A percentile compares a stretch with the other conserved stretches of the same genome.
Evolutionary conservation across 768 basidiomycete genomes (phyloP).

Genomic region (Psilocybe tampanensis): DNA sequence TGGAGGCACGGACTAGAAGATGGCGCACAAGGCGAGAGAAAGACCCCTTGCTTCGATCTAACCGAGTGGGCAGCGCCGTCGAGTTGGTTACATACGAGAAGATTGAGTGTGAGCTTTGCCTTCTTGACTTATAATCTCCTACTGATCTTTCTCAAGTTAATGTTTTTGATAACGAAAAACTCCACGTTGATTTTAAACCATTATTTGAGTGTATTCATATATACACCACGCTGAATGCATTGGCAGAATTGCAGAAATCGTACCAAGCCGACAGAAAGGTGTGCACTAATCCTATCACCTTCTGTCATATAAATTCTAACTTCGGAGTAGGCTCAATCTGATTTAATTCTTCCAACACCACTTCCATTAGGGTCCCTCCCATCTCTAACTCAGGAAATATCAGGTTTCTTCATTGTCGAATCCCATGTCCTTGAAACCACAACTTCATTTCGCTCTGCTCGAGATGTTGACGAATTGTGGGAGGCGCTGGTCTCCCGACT

Average conservation of each 20-base stretch:
- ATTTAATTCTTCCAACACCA: conserved; percentile 84
- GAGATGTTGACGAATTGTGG: conserved; percentile 96
- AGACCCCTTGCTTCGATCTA: conserved; percentile 75
- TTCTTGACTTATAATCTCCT: not conserved
- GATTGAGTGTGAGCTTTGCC: conserved; percentile 76
- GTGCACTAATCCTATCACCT: conserved; percentile 7
- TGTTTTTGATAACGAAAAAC: conserved; percentile 87
- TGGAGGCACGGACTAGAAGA: conserved; percentile 79
- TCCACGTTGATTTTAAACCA: conserved; percentile 92
- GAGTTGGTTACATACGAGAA: conserved; percentile 93
- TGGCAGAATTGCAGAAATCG: conserved; percentile 85
- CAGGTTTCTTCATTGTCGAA: conserved; percentile 98
- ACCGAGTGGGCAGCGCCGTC: conserved; percentile 87
- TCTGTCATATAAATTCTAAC: conserved; percentile 6
- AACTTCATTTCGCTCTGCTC: conserved; percentile 83
- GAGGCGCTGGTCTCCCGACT: conserved; percentile 79
- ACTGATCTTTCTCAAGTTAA: conserved; percentile 58
- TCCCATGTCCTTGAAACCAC: conserved; percentile 89
- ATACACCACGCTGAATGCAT: conserved; percentile 87
- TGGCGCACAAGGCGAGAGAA: conserved; percentile 87
- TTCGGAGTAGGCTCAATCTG: conserved; percentile 88
- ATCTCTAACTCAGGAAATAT: conserved; percentile 87
- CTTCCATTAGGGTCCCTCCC: conserved; percentile 69
- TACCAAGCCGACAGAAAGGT: conserved; percentile 99
- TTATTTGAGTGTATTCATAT: conserved; percentile 97